These are phyloP conservation scores for Mycena amicta DNA, from an alignment of 768 basidiomycete species.

Conservation along the genomic window DNA sequence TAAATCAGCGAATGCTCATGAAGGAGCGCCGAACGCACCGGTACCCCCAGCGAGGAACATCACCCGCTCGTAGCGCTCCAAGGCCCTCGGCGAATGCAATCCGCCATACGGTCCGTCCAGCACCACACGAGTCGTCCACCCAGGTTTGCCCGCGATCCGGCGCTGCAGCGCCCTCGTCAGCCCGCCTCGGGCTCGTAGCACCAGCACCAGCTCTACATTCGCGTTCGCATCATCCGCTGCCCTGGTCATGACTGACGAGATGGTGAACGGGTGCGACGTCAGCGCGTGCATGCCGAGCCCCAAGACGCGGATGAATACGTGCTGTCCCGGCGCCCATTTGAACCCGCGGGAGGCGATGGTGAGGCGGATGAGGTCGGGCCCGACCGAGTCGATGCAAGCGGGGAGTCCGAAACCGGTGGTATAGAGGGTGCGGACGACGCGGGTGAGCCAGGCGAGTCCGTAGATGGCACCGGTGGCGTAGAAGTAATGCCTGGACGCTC, in stretches of 20 bases:
- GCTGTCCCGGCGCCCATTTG: conserved; percentile 36
- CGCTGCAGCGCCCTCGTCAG: conserved; percentile 27
- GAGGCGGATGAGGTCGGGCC: conserved; percentile 30
- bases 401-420: conserved; percentile 25
- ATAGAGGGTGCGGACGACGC: conserved; percentile 29
- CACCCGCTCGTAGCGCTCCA: conserved; percentile 31
- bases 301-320: conserved; percentile 27
- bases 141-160: conserved; percentile 11
- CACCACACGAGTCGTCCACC: conserved; percentile 25
- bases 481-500: conserved; percentile 32
- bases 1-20: no score
- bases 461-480: conserved; percentile 34
- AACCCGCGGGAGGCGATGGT: conserved; percentile 22
- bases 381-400: conserved; percentile 25
- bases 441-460: conserved; percentile 29
- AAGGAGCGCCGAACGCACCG: no score
- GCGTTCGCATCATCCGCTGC: conserved; percentile 13
- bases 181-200: conserved; percentile 32
- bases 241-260: conserved; percentile 26
- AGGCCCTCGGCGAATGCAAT: conserved; percentile 18
- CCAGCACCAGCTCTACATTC: conserved; percentile 26
- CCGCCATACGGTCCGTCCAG: conserved; percentile 35
- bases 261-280: conserved; percentile 38
- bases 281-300: conserved; percentile 26
- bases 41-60: conserved; percentile 35